Evolutionary conservation across 2,329 filamentous ascomycete species (phyloP).

Genomic region (Neonectria neomacrospora): DNA sequence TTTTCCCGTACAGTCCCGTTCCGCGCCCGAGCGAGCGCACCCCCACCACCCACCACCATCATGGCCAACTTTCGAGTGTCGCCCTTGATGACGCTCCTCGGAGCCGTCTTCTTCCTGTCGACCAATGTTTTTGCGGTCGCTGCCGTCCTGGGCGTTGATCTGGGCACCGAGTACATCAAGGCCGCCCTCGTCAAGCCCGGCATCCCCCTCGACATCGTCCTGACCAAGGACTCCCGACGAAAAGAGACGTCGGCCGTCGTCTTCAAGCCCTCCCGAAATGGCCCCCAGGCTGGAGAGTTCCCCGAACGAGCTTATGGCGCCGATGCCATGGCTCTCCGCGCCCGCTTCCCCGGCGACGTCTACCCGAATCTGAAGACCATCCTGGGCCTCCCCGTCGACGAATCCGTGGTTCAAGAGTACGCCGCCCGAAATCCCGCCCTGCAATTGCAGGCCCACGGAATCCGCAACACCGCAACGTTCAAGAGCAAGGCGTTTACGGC

Average conservation of each 20-base stretch:
- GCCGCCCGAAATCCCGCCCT: slow-evolving; percentile 81
- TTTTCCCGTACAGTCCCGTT: slow-evolving; percentile 31
- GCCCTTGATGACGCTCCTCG: slow-evolving; percentile 53
- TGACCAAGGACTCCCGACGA: slow-evolving; percentile 96
- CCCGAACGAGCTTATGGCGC: slow-evolving; percentile 93
- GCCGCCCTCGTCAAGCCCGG: slow-evolving; percentile 95
- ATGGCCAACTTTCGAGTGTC: slow-evolving; percentile 52
- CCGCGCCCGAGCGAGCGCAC: slow-evolving; percentile 37
- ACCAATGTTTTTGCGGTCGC: slow-evolving; percentile 65
- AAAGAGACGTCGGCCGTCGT: slow-evolving; percentile 93
- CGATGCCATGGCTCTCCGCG: slow-evolving; percentile 87
- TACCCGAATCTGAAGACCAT: slow-evolving; percentile 94
- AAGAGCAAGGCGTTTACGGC: slow-evolving; percentile 75
- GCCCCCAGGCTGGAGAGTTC: slow-evolving; percentile 72
- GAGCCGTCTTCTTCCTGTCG: slow-evolving; percentile 51
- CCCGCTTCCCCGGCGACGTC: slow-evolving; percentile 90
- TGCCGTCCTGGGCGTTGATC: slow-evolving; percentile 89
- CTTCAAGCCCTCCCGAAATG: slow-evolving; percentile 85
- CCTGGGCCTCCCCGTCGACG: slow-evolving; percentile 76
- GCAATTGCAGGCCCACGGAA: slow-evolving; percentile 69
- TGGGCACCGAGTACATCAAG: slow-evolving; percentile 98
- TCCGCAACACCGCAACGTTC: slow-evolving; percentile 80
- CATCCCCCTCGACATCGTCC: slow-evolving; percentile 95
- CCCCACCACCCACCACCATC: slow-evolving; percentile 47
- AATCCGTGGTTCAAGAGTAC: slow-evolving; percentile 75